phyloP scores from a whole-genome alignment of 2,329 filamentous ascomycete genomes.

The Trichoderma simmonsii region DNA sequence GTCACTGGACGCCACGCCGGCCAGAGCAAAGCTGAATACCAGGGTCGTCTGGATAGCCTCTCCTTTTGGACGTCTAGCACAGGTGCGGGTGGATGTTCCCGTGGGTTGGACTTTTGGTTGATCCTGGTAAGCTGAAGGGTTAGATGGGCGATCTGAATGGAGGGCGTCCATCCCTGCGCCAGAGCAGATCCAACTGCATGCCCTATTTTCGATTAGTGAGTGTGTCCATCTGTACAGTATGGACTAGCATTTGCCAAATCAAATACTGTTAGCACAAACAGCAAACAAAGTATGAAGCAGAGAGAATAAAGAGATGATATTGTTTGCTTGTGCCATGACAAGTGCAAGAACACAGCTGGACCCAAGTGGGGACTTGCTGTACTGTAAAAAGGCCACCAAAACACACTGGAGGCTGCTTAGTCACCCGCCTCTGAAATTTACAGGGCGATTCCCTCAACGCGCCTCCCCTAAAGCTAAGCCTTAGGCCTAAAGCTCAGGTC shows the following conservation, averaged over 20 bases:
- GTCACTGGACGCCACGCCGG: slow-evolving; percentile 13
- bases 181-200: neutral
- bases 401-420: neutral
- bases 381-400: neutral
- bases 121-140: neutral
- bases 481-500: neutral
- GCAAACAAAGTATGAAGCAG: neutral
- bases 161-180: neutral
- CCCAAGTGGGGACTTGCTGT: neutral
- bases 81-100: neutral
- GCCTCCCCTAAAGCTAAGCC: neutral
- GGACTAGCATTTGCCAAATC: neutral
- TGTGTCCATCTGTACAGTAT: neutral
- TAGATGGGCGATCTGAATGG: neutral
- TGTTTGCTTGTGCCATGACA: neutral
- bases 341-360: neutral
- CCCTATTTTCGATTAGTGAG: neutral
- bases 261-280: neutral
- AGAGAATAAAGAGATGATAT: neutral
- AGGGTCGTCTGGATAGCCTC: neutral
- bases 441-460: neutral
- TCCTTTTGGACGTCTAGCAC: neutral
- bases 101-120: neutral
- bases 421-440: slow-evolving; percentile 4
- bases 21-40: slow-evolving; percentile 14